Conservation (phyloP, 352 stramenopile species). For the Thraustotheca clavata region DNA sequence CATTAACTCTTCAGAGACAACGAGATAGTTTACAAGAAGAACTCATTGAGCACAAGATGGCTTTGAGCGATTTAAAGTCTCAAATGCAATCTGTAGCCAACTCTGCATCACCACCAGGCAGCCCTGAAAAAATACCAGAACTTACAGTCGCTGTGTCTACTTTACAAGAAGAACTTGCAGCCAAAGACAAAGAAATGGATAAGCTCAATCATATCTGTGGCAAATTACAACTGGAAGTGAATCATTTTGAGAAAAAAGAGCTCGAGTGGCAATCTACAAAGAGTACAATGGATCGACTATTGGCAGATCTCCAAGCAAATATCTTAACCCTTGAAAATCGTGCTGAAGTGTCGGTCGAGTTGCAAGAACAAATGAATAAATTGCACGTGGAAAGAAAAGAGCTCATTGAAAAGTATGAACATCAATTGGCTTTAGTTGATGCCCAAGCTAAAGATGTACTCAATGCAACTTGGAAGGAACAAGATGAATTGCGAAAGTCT, state of each 20-base stretch:
- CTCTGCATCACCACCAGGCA: background rate
- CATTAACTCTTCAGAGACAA: background rate
- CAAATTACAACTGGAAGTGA: constrained; percentile 8
- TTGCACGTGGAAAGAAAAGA: background rate
- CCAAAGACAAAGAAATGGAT: background rate
- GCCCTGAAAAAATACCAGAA: background rate
- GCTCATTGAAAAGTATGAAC: background rate
- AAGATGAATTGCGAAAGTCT: too few relatives aligned
- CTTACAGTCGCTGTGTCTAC: background rate
- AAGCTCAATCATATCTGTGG: constrained; percentile 16
- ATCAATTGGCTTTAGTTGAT: too few relatives aligned
- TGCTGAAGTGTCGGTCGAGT: background rate
- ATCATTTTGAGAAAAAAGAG: background rate
- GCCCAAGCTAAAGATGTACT: too few relatives aligned
- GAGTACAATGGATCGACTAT: background rate
- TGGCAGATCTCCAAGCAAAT: background rate
- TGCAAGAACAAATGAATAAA: background rate
- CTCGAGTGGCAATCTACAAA: background rate
- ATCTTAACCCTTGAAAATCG: background rate
- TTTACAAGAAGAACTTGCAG: background rate
- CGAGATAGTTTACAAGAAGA: background rate
- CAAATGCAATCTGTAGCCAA: background rate
- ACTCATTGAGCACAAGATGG: constrained; percentile 12
- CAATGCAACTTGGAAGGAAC: too few relatives aligned
- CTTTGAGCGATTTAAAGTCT: background rate